Base-by-base conservation (phyloP, 192 early-diverging fungal species). In the Coemansia sp. region DNA sequence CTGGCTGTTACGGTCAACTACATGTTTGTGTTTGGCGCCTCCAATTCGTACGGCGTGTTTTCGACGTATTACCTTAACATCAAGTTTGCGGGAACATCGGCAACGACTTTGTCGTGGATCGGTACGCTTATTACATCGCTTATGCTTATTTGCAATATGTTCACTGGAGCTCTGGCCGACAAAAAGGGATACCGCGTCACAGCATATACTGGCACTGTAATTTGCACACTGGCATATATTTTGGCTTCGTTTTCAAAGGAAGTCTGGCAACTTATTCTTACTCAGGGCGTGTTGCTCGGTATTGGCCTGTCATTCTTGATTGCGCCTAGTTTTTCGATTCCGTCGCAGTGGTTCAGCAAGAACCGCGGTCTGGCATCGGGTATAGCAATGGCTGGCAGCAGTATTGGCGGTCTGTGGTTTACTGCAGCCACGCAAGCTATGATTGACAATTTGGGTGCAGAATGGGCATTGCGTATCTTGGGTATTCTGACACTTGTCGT, bases 261-360 rank as follows among this genome's bases (percentile, higher is more conserved):
- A 34, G 72, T 90, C 1, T 92, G 91, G 91, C 91, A 94, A 50
- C 72, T 94, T 5, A 85, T 90, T 48, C 68, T 92, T 32, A 87
- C 92, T 1, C 92, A 93, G 71, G 90, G 90, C 9, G 66, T 92
- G 5, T 45, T 95, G 64, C 89, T 91, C 74, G 94, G 94, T 4
- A 67, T 92, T 25, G 92, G 91, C 6, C 74, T 84, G 15, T 85
- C 85, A 10, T 74, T 95, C 38, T 59, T 89, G 15, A 88, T 88
- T 48, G 86, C 90, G 15, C 90, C 91, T 0, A 86, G 84, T 23
- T 82, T 92, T 37, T 82, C 86, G 12, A 84, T 91, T 4, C 84
- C 89, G 4, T 68, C 86, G 4, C 89, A 93, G 68, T 95, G 90
- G 89, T 93, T 92, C 70, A 66, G 72, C 51, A 85, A 84, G 64